Conservation (phyloP, 1,139 yeast species). For the Taphrina pruni region DNA sequence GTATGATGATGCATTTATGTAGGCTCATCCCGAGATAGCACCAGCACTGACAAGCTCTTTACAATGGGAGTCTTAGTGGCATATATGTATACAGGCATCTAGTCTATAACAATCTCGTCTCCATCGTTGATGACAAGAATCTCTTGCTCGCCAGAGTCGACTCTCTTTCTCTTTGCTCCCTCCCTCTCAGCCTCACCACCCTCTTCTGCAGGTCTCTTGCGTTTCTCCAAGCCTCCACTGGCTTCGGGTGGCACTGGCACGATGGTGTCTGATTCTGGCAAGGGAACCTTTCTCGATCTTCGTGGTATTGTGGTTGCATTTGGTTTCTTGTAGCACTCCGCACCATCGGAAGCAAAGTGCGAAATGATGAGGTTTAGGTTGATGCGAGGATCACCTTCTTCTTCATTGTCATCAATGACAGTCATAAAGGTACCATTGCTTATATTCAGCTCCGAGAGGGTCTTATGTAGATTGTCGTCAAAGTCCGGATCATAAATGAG, state of each 20-base stretch:
- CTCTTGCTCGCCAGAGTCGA: slow-evolving; percentile 9
- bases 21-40: too few species aligned
- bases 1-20: background rate
- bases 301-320: slow-evolving; percentile 4
- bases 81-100: too few species aligned
- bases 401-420: slow-evolving; percentile 77
- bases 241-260: slow-evolving; percentile 26
- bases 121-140: slow-evolving; percentile 44
- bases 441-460: slow-evolving; percentile 64
- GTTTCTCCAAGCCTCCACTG: slow-evolving; percentile 24
- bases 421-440: slow-evolving; percentile 65
- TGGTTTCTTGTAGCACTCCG: background rate
- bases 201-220: slow-evolving; percentile 30
- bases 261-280: slow-evolving; percentile 17
- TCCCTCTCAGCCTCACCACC: background rate
- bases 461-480: slow-evolving; percentile 70
- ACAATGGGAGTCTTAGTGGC: background rate
- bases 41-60: too few species aligned
- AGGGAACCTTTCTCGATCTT: background rate
- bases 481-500: slow-evolving; percentile 85
- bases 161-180: slow-evolving; percentile 4
- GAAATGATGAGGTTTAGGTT: slow-evolving; percentile 22
- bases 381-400: slow-evolving; percentile 43
- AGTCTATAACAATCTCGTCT: slow-evolving; percentile 44
- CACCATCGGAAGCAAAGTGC: slow-evolving; percentile 1